phyloP scores from a whole-genome alignment of 495 filamentous ascomycete genomes.

The Penicillium fimorum region DNA sequence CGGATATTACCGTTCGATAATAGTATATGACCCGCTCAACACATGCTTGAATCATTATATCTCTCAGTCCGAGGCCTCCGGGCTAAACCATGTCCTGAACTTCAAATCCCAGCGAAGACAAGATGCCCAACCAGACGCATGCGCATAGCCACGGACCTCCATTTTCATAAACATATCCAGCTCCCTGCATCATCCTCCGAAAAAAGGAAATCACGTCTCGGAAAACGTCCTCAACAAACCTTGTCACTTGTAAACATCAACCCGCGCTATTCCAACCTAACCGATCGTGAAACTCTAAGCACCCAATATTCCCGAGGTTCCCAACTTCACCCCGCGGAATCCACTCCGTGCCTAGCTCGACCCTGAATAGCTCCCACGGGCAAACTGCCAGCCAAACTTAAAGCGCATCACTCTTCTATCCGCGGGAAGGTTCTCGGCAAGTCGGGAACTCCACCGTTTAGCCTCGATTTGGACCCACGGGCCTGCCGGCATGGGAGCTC shows the following conservation, averaged over 20 bases:
- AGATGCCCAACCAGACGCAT: background rate
- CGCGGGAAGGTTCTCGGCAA: conserved; percentile 6
- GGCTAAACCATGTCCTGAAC: conserved; percentile 11
- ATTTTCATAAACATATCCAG: background rate
- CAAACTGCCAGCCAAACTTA: background rate
- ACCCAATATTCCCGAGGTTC: background rate
- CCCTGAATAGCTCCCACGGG: background rate
- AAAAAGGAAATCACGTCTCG: background rate
- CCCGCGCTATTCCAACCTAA: background rate
- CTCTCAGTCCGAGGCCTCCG: background rate
- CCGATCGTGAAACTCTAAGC: background rate
- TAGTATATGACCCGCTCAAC: background rate
- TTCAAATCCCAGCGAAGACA: conserved; percentile 13
- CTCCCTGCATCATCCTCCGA: background rate
- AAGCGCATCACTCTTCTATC: background rate
- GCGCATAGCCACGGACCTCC: conserved; percentile 7
- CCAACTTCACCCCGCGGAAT: background rate
- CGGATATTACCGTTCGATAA: background rate
- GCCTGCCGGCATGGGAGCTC: conserved; percentile 3
- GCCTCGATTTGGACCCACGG: background rate
- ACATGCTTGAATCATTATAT: background rate
- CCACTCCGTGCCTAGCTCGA: background rate
- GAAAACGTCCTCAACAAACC: background rate
- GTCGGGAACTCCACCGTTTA: conserved; percentile 2
- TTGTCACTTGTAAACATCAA: background rate